Evolutionary conservation across 352 stramenopile genomes (phyloP).

Genomic region (Blastocystis hominis): DNA sequence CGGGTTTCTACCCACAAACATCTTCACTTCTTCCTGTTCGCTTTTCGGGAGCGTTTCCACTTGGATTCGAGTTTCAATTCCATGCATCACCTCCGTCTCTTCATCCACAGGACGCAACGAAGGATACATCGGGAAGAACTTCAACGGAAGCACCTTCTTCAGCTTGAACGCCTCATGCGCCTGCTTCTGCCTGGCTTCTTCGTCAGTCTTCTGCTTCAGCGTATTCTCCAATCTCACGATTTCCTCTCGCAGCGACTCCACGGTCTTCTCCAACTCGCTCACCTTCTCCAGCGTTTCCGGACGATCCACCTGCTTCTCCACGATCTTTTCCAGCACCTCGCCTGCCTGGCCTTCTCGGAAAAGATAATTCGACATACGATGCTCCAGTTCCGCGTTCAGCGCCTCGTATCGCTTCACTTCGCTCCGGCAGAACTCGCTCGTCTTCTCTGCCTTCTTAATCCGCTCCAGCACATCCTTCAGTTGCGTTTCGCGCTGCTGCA

Average conservation of each 20-base stretch:
- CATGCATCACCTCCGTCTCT: background rate
- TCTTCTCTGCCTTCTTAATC: slow-evolving; percentile 30
- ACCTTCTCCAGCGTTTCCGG: slow-evolving; percentile 34
- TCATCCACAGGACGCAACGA: background rate
- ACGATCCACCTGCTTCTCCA: slow-evolving; percentile 10
- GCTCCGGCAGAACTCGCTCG: background rate
- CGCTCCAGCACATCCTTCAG: slow-evolving; percentile 38
- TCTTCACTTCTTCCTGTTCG: background rate
- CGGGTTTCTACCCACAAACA: background rate
- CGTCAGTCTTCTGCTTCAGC: background rate
- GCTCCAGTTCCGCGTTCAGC: background rate
- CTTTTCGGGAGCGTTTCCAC: background rate
- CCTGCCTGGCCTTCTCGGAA: slow-evolving; percentile 20
- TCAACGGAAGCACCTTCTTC: slow-evolving; percentile 28
- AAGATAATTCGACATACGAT: slow-evolving; percentile 41
- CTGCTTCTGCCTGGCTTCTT: background rate
- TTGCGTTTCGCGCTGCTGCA: slow-evolving; percentile 35
- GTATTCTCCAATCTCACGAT: background rate
- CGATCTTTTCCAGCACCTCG: slow-evolving; percentile 38
- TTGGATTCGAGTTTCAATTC: background rate
- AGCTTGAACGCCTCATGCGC: background rate
- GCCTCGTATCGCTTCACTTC: background rate
- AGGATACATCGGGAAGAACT: slow-evolving; percentile 49
- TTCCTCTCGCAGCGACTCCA: background rate
- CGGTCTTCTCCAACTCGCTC: background rate